These are phyloP conservation scores for Pseudopyrenochaeta lycopersici DNA, from an alignment of 2,329 filamentous ascomycete genomes.

Conservation along the genomic window DNA sequence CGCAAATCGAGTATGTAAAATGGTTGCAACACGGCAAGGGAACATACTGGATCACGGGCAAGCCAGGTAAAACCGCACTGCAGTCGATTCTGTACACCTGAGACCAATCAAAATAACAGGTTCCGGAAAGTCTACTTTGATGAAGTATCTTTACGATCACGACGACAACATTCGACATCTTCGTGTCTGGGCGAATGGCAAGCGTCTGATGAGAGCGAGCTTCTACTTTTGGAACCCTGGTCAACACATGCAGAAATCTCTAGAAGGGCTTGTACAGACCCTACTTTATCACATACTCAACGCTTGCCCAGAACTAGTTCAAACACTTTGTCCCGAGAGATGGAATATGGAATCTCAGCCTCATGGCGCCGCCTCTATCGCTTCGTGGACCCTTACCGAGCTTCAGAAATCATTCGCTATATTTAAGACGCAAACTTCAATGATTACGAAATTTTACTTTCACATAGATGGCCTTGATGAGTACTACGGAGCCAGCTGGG, in stretches of 20 bases:
- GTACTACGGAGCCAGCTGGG: not conserved
- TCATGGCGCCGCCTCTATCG: too few relatives aligned
- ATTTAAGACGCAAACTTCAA: too few relatives aligned
- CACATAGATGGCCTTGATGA: slow-evolving; percentile 19
- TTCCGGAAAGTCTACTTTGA: slow-evolving; percentile 59
- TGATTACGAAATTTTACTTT: slow-evolving; percentile 54
- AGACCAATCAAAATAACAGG: too few relatives aligned
- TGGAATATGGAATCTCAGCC: too few relatives aligned
- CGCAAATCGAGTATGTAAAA: too few relatives aligned
- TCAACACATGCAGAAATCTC: slow-evolving; percentile 10
- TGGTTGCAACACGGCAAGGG: too few relatives aligned
- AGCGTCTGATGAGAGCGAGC: slow-evolving; percentile 19
- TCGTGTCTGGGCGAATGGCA: slow-evolving; percentile 44
- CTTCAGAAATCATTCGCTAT: too few relatives aligned
- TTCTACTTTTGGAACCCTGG: slow-evolving; percentile 46
- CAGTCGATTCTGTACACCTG: too few relatives aligned
- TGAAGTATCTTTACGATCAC: slow-evolving; percentile 38
- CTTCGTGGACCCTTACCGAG: too few relatives aligned
- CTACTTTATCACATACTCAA: slow-evolving; percentile 12
- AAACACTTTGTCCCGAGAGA: not conserved
- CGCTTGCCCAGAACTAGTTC: not conserved
- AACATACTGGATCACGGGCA: slow-evolving; percentile 56
- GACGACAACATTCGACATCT: not conserved
- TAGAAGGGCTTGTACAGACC: not conserved
- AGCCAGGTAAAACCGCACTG: too few relatives aligned